Evolutionary conservation across 306 rosid species (phyloP).

Genomic region (Cucumis hystrix): DNA sequence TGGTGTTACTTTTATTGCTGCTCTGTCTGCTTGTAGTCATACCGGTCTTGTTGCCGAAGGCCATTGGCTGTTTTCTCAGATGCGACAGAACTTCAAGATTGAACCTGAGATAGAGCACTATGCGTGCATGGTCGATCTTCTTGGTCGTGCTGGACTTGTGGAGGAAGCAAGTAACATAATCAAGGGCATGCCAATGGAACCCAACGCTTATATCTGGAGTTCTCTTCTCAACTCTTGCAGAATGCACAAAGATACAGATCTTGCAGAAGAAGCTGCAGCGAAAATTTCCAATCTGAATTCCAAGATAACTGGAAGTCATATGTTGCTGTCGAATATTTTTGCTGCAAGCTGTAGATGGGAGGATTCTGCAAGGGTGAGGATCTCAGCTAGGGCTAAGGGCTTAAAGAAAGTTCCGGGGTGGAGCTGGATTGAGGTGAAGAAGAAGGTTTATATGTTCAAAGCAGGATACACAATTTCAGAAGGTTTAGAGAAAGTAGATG

Average conservation of each 20-base stretch:
- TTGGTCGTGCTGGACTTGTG: slow-evolving; percentile 69
- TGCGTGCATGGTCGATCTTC: slow-evolving; percentile 74
- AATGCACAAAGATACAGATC: slow-evolving; percentile 38
- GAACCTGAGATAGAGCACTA: slow-evolving; percentile 74
- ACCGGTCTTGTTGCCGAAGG: slow-evolving; percentile 56
- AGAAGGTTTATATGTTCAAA: slow-evolving; percentile 42
- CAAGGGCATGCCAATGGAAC: slow-evolving; percentile 55
- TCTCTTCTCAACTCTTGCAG: slow-evolving; percentile 69
- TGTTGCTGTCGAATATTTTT: slow-evolving; percentile 69
- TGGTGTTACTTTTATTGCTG: slow-evolving; percentile 45
- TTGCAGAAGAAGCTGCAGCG: slow-evolving; percentile 43
- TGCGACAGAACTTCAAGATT: slow-evolving; percentile 33
- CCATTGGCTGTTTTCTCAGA: slow-evolving; percentile 32
- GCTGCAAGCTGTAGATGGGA: slow-evolving; percentile 76
- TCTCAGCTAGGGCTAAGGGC: slow-evolving; percentile 57
- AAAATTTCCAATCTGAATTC: slow-evolving; percentile 26
- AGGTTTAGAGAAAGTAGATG: slow-evolving; percentile 28
- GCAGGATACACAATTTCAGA: slow-evolving; percentile 34
- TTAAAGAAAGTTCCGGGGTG: slow-evolving; percentile 51
- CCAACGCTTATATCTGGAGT: slow-evolving; percentile 68
- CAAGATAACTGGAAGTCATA: slow-evolving; percentile 44
- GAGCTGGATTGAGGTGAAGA: slow-evolving; percentile 78
- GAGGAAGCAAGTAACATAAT: slow-evolving; percentile 54
- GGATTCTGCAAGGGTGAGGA: slow-evolving; percentile 66
- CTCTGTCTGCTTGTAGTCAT: slow-evolving; percentile 82